Evolutionary conservation across 176 grass and related monocot species (phyloP).

Genomic region (Bromus sterilis): DNA sequence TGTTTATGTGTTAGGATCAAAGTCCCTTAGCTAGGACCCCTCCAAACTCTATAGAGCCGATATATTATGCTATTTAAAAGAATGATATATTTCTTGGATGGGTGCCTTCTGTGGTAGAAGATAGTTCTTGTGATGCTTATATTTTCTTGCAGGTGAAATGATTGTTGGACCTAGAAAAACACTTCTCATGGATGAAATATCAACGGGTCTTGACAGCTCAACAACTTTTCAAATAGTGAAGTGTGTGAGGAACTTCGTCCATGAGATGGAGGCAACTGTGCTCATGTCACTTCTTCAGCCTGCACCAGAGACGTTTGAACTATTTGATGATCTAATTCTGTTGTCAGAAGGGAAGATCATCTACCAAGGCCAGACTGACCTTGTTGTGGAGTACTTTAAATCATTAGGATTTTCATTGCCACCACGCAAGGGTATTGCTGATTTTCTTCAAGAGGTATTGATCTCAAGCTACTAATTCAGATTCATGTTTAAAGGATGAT

Average conservation of each 20-base stretch:
- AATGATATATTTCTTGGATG: not conserved
- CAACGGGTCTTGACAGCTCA: slow-evolving; percentile 71
- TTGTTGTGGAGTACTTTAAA: slow-evolving; percentile 47
- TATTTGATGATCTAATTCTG: slow-evolving; percentile 80
- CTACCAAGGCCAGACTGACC: slow-evolving; percentile 48
- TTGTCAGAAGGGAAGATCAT: slow-evolving; percentile 66
- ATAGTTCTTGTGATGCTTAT: not conserved
- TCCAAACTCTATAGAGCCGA: too few species aligned
- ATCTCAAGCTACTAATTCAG: not conserved
- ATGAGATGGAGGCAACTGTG: slow-evolving; percentile 74
- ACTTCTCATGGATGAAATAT: slow-evolving; percentile 90
- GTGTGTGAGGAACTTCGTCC: slow-evolving; percentile 69
- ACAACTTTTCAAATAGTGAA: slow-evolving; percentile 84
- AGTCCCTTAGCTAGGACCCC: too few species aligned
- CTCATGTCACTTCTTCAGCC: slow-evolving; percentile 81
- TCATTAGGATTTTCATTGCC: slow-evolving; percentile 59
- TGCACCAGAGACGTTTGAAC: slow-evolving; percentile 73
- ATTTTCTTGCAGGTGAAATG: slow-evolving; percentile 60
- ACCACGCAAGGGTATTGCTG: slow-evolving; percentile 58
- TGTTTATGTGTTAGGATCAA: too few species aligned
- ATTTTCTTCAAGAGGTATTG: slow-evolving; percentile 73
- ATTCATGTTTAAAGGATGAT: not conserved
- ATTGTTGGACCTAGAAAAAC: slow-evolving; percentile 67
- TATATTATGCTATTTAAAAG: too few species aligned
- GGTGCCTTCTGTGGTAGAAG: not conserved